Evolutionary conservation across 129 eudicot genomes (phyloP).

Genomic region (Erigeron canadensis): DNA sequence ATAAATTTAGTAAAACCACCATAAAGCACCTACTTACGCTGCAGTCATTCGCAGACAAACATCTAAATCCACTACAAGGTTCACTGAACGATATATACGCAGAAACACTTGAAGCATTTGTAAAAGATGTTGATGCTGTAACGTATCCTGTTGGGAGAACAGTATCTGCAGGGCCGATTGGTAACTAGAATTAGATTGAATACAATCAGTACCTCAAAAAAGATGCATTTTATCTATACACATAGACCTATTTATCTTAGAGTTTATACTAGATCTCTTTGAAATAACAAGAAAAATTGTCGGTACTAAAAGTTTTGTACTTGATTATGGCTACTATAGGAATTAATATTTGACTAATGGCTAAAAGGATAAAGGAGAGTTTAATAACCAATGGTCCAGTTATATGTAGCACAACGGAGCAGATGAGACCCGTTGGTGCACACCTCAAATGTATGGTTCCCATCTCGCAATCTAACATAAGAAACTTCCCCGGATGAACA

Average conservation of each 20-base stretch:
- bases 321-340: constrained; percentile 7
- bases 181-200: constrained; percentile 9
- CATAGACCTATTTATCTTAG: no score
- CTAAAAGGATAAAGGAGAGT: constrained; percentile 28
- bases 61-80: constrained; percentile 73
- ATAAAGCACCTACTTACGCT: constrained; percentile 71
- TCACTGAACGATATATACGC: constrained; percentile 75
- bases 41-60: constrained; percentile 70
- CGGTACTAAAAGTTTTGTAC: not conserved
- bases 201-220: not conserved
- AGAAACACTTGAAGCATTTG: constrained; percentile 56
- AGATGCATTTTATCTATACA: not conserved
- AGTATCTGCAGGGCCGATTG: constrained; percentile 62
- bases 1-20: not conserved
- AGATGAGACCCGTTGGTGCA: constrained; percentile 55
- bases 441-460: constrained; percentile 70
- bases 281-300: not conserved
- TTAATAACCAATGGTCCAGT: constrained; percentile 83
- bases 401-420: constrained; percentile 67
- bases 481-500: constrained; percentile 65
- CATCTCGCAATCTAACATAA: constrained; percentile 55
- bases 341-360: constrained; percentile 14
- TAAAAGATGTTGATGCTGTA: constrained; percentile 59
- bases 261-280: no score
- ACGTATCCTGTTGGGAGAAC: constrained; percentile 74